Conservation (phyloP, 129 eudicot genomes). For the Centaurea solstitialis region DNA sequence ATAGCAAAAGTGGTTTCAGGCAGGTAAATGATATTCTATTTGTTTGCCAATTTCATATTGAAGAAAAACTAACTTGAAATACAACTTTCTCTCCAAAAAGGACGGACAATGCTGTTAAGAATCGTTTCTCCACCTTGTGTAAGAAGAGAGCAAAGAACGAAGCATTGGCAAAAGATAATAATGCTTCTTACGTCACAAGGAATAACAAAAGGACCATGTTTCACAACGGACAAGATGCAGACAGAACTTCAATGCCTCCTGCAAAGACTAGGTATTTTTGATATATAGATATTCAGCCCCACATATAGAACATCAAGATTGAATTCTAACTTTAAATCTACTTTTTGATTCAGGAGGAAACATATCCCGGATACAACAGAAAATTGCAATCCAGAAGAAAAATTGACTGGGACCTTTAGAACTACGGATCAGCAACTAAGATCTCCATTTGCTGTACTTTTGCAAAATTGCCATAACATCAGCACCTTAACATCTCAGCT, state of each 20-base stretch:
- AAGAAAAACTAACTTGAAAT: constrained; percentile 4
- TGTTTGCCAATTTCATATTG: background rate
- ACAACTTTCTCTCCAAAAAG: constrained; percentile 35
- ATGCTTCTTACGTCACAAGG: constrained; percentile 46
- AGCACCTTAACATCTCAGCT: constrained; percentile 34
- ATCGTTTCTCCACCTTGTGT: constrained; percentile 91
- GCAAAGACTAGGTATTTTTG: constrained; percentile 70
- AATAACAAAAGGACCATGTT: constrained; percentile 80
- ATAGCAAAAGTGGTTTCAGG: constrained; percentile 99
- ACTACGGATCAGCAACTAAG: constrained; percentile 45
- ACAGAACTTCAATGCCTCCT: constrained; percentile 45
- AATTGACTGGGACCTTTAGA: constrained; percentile 32
- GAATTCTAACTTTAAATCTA: constrained; percentile 12
- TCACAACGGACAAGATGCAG: constrained; percentile 44
- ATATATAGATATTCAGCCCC: background rate
- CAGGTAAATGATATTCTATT: constrained; percentile 61
- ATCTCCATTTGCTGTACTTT: constrained; percentile 68
- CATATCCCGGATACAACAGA: constrained; percentile 49
- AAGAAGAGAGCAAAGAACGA: constrained; percentile 94
- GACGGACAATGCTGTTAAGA: constrained; percentile 99
- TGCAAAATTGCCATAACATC: constrained; percentile 53
- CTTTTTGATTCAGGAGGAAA: constrained; percentile 48
- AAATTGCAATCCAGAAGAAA: constrained; percentile 34
- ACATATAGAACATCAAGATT: background rate
- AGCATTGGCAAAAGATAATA: constrained; percentile 88